phyloP scores from a whole-genome alignment of 1,284 basidiomycete genomes.

The Ceratobasidium theobromae region DNA sequence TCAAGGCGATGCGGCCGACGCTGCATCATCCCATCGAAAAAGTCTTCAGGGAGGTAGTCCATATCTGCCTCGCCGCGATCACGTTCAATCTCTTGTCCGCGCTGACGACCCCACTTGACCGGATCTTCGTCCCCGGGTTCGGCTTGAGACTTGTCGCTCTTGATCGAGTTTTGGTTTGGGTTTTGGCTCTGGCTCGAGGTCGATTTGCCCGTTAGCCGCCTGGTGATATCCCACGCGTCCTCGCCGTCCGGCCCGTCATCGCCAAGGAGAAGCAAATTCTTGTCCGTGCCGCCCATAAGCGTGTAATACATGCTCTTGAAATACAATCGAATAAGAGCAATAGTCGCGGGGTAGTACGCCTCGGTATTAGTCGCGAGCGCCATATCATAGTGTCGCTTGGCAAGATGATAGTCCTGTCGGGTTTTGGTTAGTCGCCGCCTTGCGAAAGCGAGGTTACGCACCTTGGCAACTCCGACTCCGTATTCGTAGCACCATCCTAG shows the following conservation, averaged over 20 bases:
- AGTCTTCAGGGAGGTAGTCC: constrained; percentile 53
- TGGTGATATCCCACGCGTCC: constrained; percentile 76
- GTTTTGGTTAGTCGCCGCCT: background rate
- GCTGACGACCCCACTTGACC: constrained; percentile 69
- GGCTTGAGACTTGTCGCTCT: constrained; percentile 29
- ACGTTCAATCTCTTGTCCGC: constrained; percentile 67
- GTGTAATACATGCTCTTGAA: constrained; percentile 82
- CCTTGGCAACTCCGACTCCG: constrained; percentile 86
- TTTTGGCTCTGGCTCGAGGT: constrained; percentile 48
- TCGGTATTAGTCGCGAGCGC: constrained; percentile 85
- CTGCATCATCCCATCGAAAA: constrained; percentile 64
- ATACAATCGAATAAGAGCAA: constrained; percentile 85
- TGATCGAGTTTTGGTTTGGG: constrained; percentile 19
- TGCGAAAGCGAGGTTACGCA: constrained; percentile 41
- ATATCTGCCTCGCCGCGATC: constrained; percentile 53
- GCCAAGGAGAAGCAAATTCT: constrained; percentile 66
- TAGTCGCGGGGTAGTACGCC: constrained; percentile 82
- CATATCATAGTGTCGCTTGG: constrained; percentile 93
- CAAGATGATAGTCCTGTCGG: constrained; percentile 87
- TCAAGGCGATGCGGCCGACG: too few species aligned
- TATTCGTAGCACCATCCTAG: constrained; percentile 99
- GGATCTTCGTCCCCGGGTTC: constrained; percentile 38
- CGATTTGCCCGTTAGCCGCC: constrained; percentile 54
- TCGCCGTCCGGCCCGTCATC: constrained; percentile 53
- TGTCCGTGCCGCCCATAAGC: constrained; percentile 61